These are phyloP conservation scores for Spatholobus suberectus DNA, from an alignment of 306 rosid genomes.

Conservation along the genomic window DNA sequence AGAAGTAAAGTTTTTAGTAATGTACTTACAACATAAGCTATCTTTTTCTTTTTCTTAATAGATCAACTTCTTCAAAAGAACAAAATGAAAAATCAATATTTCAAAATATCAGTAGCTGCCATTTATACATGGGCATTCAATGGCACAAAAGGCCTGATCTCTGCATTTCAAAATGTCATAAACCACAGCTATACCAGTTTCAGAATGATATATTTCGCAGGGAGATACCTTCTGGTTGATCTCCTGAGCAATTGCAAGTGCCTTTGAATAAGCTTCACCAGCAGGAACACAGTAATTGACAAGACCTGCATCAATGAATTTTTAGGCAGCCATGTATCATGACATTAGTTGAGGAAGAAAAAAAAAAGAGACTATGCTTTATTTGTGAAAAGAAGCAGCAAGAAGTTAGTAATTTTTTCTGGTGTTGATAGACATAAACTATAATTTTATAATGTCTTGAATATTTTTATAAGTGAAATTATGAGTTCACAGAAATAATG, in stretches of 20 bases:
- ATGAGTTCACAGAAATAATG: not conserved
- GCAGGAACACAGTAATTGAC: slow-evolving; percentile 83
- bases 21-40: not conserved
- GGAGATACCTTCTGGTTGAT: slow-evolving; percentile 77
- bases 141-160: not conserved
- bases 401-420: not conserved
- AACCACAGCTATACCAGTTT: slow-evolving; percentile 15
- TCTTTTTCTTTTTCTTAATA: not conserved
- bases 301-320: slow-evolving; percentile 61
- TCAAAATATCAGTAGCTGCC: not conserved
- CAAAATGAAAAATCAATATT: slow-evolving; percentile 21
- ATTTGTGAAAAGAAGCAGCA: not conserved
- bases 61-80: slow-evolving; percentile 28
- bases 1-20: not conserved
- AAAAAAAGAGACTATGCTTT: not conserved
- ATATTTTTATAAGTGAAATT: slow-evolving; percentile 18
- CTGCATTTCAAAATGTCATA: slow-evolving; percentile 14
- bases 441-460: not conserved
- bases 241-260: slow-evolving; percentile 76
- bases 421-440: not conserved
- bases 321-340: slow-evolving; percentile 33
- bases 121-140: not conserved
- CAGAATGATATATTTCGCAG: slow-evolving; percentile 8
- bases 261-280: slow-evolving; percentile 82
- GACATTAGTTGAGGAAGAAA: not conserved